Conservation (phyloP, 768 basidiomycete genomes). For the Collybia mongolica region DNA sequence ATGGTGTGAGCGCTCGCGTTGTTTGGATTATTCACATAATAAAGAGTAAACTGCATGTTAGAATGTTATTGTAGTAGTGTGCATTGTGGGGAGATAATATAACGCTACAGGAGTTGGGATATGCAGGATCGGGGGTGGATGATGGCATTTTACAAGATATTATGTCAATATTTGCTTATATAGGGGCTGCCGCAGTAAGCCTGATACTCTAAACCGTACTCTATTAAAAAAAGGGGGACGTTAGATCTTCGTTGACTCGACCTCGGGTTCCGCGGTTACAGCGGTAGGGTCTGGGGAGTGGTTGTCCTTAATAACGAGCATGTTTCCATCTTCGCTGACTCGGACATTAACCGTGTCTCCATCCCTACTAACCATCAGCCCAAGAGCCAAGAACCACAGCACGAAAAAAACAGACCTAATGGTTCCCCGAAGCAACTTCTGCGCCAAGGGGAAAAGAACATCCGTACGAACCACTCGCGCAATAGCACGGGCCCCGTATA, state of each 20-base stretch:
- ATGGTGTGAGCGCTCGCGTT: no score
- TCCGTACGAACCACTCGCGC: slow-evolving; percentile 82
- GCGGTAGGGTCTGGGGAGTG: slow-evolving; percentile 49
- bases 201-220: no score
- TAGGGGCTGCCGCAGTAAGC: no score
- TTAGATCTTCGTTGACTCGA: neutral
- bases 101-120: no score
- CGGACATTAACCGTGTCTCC: slow-evolving; percentile 66
- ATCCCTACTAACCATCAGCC: slow-evolving; percentile 37
- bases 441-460: slow-evolving; percentile 81
- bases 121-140: no score
- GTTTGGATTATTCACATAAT: no score
- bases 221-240: no score
- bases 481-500: slow-evolving; percentile 87
- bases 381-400: neutral
- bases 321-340: slow-evolving; percentile 37
- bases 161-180: no score
- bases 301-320: slow-evolving; percentile 60
- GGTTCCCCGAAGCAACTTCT: slow-evolving; percentile 75
- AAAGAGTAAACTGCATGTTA: no score
- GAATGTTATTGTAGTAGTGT: no score
- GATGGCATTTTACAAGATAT: no score
- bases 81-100: no score
- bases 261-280: slow-evolving; percentile 9
- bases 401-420: slow-evolving; percentile 50